Evolutionary conservation across 2,329 filamentous ascomycete species (phyloP).

Genomic region (Hymenotorrendiella dingleyae): DNA sequence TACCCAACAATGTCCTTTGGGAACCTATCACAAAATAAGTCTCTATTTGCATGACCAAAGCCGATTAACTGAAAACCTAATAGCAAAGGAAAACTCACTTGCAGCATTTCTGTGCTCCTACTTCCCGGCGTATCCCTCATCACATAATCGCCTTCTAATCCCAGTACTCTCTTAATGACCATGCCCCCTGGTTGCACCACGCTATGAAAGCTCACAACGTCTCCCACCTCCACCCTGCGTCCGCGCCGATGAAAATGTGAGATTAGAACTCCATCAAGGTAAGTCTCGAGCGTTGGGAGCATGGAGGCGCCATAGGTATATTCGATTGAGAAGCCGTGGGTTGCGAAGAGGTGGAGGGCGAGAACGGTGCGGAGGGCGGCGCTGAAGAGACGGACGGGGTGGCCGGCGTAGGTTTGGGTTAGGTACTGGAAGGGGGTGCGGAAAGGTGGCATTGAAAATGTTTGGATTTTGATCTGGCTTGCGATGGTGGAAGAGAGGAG

Average conservation of each 20-base stretch:
- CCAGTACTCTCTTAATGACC: slow-evolving; percentile 63
- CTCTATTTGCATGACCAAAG: no score
- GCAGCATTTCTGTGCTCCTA: slow-evolving; percentile 46
- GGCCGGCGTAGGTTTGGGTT: slow-evolving; percentile 14
- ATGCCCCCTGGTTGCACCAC: slow-evolving; percentile 55
- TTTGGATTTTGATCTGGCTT: slow-evolving; percentile 9
- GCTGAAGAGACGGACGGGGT: slow-evolving; percentile 38
- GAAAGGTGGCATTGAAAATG: background rate
- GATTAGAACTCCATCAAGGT: slow-evolving; percentile 64
- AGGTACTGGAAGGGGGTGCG: slow-evolving; percentile 3
- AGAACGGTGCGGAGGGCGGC: slow-evolving; percentile 42
- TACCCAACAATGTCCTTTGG: slow-evolving; percentile 86
- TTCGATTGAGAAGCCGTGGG: slow-evolving; percentile 57
- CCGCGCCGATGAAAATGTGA: slow-evolving; percentile 65
- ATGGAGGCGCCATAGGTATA: slow-evolving; percentile 72
- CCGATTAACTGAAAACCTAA: background rate
- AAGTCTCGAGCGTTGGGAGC: slow-evolving; percentile 72
- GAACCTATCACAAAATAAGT: no score
- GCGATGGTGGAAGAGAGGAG: background rate
- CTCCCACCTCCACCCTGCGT: slow-evolving; percentile 65
- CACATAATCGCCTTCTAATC: slow-evolving; percentile 58
- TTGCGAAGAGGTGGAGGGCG: slow-evolving; percentile 44
- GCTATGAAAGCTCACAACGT: slow-evolving; percentile 73
- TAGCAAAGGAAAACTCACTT: slow-evolving; percentile 34
- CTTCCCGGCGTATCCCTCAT: slow-evolving; percentile 53